Conservation (phyloP, 2,329 filamentous ascomycete species). For the Thielaviopsis populi region DNA sequence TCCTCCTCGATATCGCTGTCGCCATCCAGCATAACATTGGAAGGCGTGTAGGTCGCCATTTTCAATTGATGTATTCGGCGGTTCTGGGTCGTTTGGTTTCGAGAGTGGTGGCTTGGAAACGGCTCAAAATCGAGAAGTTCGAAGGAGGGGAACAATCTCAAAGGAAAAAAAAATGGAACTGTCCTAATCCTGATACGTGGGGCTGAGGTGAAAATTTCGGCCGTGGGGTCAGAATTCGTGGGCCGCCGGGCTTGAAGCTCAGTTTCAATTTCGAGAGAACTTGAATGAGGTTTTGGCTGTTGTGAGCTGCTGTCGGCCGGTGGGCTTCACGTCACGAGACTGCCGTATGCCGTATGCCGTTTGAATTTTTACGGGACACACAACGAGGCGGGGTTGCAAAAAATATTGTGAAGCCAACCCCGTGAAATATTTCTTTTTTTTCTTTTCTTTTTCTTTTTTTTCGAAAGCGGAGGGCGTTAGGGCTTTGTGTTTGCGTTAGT, state of each 20-base stretch:
- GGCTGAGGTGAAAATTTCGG: constrained; percentile 17
- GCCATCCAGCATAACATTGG: constrained; percentile 29
- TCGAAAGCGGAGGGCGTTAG: constrained; percentile 14
- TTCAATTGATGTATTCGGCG: constrained; percentile 8
- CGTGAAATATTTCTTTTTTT: neutral
- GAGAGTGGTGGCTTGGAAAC: constrained; percentile 3
- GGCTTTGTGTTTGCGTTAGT: constrained; percentile 8
- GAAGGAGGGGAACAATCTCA: constrained; percentile 8
- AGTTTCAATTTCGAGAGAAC: neutral
- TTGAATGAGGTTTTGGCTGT: neutral
- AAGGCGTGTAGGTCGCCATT: constrained; percentile 15
- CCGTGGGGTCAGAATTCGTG: constrained; percentile 16
- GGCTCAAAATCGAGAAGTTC: constrained; percentile 2
- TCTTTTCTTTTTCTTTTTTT: constrained; percentile 7
- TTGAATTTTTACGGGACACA: neutral
- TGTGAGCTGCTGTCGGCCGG: neutral
- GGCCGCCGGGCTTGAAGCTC: constrained; percentile 3
- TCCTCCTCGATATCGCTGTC: constrained; percentile 96
- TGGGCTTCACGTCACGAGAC: too few species aligned
- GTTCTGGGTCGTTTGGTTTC: constrained; percentile 1
- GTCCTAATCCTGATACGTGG: constrained; percentile 16
- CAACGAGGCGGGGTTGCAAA: constrained; percentile 7
- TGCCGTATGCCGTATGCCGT: too few species aligned
- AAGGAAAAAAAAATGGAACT: constrained; percentile 14
- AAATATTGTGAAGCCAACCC: constrained; percentile 8